Percentiles rank a stretch among this genome's conserved stretches.
These are phyloP conservation scores for Pilatotrama ljubarskyi DNA, from an alignment of 768 basidiomycete genomes.

Conservation along the genomic window DNA sequence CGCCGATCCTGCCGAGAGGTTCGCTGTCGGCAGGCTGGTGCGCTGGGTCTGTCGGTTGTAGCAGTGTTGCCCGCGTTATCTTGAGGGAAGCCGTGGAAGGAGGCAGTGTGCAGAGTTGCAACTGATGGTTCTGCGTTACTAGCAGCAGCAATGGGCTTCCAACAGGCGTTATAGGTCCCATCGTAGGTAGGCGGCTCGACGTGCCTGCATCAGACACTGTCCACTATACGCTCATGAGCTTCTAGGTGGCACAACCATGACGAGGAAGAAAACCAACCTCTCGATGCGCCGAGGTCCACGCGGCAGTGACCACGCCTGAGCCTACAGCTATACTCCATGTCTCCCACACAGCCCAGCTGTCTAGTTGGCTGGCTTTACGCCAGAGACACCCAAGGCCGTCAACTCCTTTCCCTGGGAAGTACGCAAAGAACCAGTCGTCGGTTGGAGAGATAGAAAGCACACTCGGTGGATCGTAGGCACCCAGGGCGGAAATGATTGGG, in stretches of 20 bases:
- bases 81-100: constrained; percentile 45
- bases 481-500: constrained; percentile 45
- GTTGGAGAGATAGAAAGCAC: constrained; percentile 59
- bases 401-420: constrained; percentile 58
- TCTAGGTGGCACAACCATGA: too few relatives aligned
- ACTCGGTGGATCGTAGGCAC: constrained; percentile 60
- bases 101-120: constrained; percentile 56
- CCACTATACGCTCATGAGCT: constrained; percentile 47
- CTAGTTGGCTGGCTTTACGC: constrained; percentile 57
- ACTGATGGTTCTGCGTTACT: constrained; percentile 62
- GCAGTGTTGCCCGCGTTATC: constrained; percentile 50
- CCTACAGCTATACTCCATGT: constrained; percentile 53
- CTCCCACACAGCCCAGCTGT: constrained; percentile 61
- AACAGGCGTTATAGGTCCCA: constrained; percentile 57
- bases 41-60: constrained; percentile 33
- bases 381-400: constrained; percentile 69
- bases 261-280: constrained; percentile 44
- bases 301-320: constrained; percentile 59
- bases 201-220: constrained; percentile 43
- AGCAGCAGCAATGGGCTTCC: constrained; percentile 58
- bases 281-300: constrained; percentile 61
- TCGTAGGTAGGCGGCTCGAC: constrained; percentile 54
- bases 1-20: constrained; percentile 27
- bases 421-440: constrained; percentile 71
- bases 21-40: constrained; percentile 33